Evolutionary conservation across 495 filamentous ascomycete genomes (phyloP).

Genomic region (Podospora conica): DNA sequence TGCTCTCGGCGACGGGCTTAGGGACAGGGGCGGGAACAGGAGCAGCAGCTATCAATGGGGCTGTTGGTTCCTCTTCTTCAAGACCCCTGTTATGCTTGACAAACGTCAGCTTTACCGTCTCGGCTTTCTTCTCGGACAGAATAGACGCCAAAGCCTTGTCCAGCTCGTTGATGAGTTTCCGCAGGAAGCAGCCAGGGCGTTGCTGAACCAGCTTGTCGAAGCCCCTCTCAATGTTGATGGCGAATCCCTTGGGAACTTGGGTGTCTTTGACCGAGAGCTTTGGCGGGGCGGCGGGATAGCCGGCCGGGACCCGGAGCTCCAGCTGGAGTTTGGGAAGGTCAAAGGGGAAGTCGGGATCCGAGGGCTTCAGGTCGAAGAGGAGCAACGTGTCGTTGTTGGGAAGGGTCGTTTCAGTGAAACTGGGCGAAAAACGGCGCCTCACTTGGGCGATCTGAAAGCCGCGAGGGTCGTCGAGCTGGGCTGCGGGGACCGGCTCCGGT

Average conservation of each 20-base stretch:
- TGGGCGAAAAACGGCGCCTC: slow-evolving; percentile 61
- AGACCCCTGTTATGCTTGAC: slow-evolving; percentile 54
- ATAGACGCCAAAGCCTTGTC: slow-evolving; percentile 70
- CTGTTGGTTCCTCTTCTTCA: slow-evolving; percentile 2
- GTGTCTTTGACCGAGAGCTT: slow-evolving; percentile 62
- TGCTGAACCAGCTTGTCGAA: slow-evolving; percentile 63
- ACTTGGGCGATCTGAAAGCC: slow-evolving; percentile 74
- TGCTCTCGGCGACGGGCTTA: slow-evolving; percentile 24
- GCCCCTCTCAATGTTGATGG: slow-evolving; percentile 73
- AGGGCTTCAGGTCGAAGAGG: slow-evolving; percentile 61
- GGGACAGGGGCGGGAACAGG: slow-evolving; percentile 42
- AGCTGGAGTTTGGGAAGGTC: slow-evolving; percentile 68
- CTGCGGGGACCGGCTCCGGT: slow-evolving; percentile 57
- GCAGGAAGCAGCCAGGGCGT: slow-evolving; percentile 52
- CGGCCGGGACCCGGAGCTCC: slow-evolving; percentile 57
- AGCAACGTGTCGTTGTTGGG: slow-evolving; percentile 49
- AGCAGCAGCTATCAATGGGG: slow-evolving; percentile 26
- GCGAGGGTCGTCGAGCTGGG: slow-evolving; percentile 61
- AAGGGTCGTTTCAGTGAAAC: slow-evolving; percentile 42
- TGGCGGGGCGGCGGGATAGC: slow-evolving; percentile 55
- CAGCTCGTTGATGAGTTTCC: slow-evolving; percentile 63
- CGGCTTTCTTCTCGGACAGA: slow-evolving; percentile 63
- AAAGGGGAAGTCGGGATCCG: slow-evolving; percentile 85
- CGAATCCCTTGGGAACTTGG: slow-evolving; percentile 74
- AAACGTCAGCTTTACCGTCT: slow-evolving; percentile 69